Evolutionary conservation across 768 basidiomycete genomes (phyloP).

Genomic region (Leccinum variicolor): DNA sequence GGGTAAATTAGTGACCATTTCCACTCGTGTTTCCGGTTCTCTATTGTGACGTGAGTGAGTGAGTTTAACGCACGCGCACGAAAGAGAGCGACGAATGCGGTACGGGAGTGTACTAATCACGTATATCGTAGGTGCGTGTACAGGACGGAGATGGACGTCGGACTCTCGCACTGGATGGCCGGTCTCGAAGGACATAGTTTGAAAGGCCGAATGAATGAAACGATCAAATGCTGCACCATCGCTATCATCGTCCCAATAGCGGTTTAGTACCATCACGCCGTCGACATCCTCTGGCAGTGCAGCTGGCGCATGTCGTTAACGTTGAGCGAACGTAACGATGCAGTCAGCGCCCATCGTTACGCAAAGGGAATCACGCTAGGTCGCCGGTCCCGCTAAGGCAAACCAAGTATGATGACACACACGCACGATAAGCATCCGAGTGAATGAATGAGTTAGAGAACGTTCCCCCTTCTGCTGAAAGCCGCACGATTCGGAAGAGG

Average conservation of each 20-base stretch:
- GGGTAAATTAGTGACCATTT: background rate
- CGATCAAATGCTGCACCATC: background rate
- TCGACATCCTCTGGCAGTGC: constrained; percentile 2
- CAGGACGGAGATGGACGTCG: background rate
- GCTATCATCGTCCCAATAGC: background rate
- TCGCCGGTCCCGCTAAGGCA: constrained; percentile 11
- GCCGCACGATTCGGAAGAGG: background rate
- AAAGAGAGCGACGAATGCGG: background rate
- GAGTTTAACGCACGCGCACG: background rate
- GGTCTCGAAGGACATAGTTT: background rate
- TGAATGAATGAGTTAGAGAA: background rate
- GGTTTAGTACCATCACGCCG: background rate
- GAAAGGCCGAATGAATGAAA: constrained; percentile 2
- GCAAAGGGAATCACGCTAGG: constrained; percentile 1
- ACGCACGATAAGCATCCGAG: background rate
- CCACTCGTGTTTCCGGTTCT: background rate
- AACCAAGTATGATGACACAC: constrained; percentile 7
- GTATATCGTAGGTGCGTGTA: background rate
- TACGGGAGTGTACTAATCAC: background rate
- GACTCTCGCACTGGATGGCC: background rate
- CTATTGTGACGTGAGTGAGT: background rate
- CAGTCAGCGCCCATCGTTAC: constrained; percentile 10
- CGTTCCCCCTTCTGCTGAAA: background rate
- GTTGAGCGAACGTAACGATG: constrained; percentile 6
- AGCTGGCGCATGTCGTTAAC: background rate